Base-by-base conservation (phyloP, 768 basidiomycete species). In the Boletellus sp. region DNA sequence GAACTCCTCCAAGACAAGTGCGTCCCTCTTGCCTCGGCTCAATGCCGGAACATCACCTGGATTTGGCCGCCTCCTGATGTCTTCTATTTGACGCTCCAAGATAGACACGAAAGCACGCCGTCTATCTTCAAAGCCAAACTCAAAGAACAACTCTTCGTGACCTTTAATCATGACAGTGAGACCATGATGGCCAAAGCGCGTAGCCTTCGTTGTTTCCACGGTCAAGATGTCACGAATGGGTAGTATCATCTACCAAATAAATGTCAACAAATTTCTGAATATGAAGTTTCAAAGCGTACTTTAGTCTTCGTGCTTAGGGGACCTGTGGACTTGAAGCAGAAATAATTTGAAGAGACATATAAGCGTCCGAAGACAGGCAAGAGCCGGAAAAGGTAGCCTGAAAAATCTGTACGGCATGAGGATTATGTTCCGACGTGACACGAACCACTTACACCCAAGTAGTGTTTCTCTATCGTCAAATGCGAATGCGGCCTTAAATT, bases 101-200 rank as follows among this genome's bases (percentile, higher is more conserved):
- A 94, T 73, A 12, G 66, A 66, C 17, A 88, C 79, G 61, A 94
- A 94, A 1, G 84, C 83, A 54, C 85, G 77, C 20, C 95, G 82
- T 54, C 90, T 84, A 47, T 90, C 85, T 49, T 86, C 80, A 17
- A 85, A 83, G 36, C 78, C 75, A 64, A 99, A 95, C 69, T 99
- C 96, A 59, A 98, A 88, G 74, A 99, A 99, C 10, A 98, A 75
- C 65, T 99, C 95, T 70, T 99, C 95, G 63, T 98, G 93, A 1
- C 95, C 95, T 60, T 88, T 90, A 58, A 99, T 83, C 47, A 97
- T 85, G 48, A 98, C 75, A 32, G 90, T 83, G 17, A 98, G 78
- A 23, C 95, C 95, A 60, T 87, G 81, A 62, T 93, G 92, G 6
- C 89, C 91, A 65, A 96, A 91, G 20, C 89, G 82, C 55, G 90